phyloP scores from a whole-genome alignment of 2,329 filamentous ascomycete genomes.

The Exophiala xenobiotica region DNA sequence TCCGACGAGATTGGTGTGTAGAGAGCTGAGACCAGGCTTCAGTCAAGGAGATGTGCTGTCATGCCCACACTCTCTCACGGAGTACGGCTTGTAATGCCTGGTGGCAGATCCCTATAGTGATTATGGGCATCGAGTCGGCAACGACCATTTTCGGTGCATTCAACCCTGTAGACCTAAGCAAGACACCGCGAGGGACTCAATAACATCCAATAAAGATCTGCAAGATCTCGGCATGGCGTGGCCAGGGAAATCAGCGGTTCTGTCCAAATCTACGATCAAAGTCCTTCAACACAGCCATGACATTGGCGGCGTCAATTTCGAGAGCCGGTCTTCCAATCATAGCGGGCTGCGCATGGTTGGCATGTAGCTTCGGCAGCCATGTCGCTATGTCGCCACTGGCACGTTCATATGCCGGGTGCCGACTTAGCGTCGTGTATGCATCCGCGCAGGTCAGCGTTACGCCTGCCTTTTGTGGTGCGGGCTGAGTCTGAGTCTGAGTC shows the following conservation, averaged over 20 bases:
- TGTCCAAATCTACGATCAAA: constrained; percentile 72
- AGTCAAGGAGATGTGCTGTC: no score
- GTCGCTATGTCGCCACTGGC: constrained; percentile 72
- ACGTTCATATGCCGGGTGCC: constrained; percentile 71
- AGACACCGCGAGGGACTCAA: no score
- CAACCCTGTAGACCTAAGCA: no score
- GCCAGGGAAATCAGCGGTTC: constrained; percentile 26
- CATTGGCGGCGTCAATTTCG: constrained; percentile 78
- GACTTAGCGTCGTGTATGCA: constrained; percentile 74
- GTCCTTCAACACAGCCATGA: constrained; percentile 80
- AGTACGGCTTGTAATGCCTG: no score
- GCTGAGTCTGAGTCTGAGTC: constrained; percentile 30
- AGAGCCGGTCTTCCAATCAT: constrained; percentile 55
- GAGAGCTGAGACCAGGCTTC: no score
- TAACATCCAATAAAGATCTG: no score
- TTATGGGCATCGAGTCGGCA: no score
- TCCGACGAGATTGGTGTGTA: no score
- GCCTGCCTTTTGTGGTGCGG: constrained; percentile 41
- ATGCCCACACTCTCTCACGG: no score
- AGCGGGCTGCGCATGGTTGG: constrained; percentile 41
- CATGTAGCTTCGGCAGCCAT: constrained; percentile 72
- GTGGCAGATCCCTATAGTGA: no score
- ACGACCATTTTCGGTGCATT: no score
- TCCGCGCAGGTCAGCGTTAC: constrained; percentile 72
- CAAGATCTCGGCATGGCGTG: no score